phyloP scores from a whole-genome alignment of 2,329 filamentous ascomycete species.

The Cladosporium sp. region DNA sequence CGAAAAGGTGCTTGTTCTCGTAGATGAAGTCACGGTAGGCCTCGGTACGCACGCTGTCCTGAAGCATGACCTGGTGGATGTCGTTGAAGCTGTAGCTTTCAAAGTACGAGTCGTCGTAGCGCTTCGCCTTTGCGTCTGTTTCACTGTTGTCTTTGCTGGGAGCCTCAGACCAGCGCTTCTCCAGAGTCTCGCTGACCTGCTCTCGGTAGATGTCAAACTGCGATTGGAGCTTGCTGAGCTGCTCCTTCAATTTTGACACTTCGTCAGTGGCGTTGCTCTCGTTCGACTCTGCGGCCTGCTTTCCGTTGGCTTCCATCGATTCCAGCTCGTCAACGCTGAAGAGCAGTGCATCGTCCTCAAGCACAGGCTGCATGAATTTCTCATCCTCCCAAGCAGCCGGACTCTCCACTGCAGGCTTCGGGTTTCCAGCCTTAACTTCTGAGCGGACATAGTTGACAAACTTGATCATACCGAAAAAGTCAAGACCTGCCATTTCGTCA shows the following conservation, averaged over 20 bases:
- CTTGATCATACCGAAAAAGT: conserved; percentile 43
- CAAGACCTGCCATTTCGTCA: conserved; percentile 32
- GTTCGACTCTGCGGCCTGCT: conserved; percentile 2
- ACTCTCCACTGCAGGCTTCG: conserved; percentile 55
- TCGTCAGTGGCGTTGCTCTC: conserved; percentile 12
- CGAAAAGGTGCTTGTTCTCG: conserved; percentile 81
- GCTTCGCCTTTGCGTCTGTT: conserved; percentile 17
- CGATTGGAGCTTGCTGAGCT: conserved; percentile 18
- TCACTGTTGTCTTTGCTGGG: conserved; percentile 12
- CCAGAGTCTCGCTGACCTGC: conserved; percentile 23
- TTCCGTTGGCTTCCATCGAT: conserved; percentile 1
- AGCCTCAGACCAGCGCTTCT: conserved; percentile 23
- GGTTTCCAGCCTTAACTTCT: conserved; percentile 35
- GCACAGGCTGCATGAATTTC: conserved; percentile 72
- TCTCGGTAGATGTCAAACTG: conserved; percentile 23
- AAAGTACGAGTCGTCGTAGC: conserved; percentile 23
- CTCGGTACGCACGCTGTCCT: conserved; percentile 82
- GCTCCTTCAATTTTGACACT: conserved; percentile 18
- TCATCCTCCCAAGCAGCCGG: conserved; percentile 68
- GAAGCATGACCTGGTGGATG: conserved; percentile 95
- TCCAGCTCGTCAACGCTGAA: conserved; percentile 80
- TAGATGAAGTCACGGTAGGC: conserved; percentile 96
- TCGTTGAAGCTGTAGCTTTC: conserved; percentile 36
- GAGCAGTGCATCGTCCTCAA: conserved; percentile 86
- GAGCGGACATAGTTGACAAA: conserved; percentile 48